Evolutionary conservation across 2,329 filamentous ascomycete species (phyloP).

Genomic region (Teratosphaeriaceae sp.): DNA sequence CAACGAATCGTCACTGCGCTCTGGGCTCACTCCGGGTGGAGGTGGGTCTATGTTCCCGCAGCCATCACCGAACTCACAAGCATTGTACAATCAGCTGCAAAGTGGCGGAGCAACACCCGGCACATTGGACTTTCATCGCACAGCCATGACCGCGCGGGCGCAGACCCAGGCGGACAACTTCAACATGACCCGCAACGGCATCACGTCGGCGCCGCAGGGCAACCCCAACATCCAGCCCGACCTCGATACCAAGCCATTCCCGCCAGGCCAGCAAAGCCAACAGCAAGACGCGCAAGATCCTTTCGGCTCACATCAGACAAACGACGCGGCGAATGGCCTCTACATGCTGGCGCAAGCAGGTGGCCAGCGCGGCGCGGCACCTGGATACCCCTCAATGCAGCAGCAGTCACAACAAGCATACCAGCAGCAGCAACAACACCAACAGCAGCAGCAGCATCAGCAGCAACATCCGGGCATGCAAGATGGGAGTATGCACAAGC

Average conservation of each 20-base stretch:
- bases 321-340: constrained; percentile 89
- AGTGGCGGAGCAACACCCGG: constrained; percentile 80
- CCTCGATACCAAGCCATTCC: constrained; percentile 44
- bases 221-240: constrained; percentile 33
- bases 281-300: constrained; percentile 48
- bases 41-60: constrained; percentile 97
- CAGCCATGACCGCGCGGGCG: constrained; percentile 73
- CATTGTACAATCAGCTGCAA: constrained; percentile 70
- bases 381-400: constrained; percentile 39
- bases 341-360: constrained; percentile 78
- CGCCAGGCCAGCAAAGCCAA: constrained; percentile 43
- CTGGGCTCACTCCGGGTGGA: constrained; percentile 86
- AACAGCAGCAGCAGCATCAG: constrained; percentile 35
- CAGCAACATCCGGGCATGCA: constrained; percentile 34
- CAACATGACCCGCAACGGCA: constrained; percentile 30
- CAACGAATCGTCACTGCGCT: constrained; percentile 90
- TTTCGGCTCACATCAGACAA: constrained; percentile 81
- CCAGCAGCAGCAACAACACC: constrained; percentile 37
- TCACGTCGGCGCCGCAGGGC: constrained; percentile 39
- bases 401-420: constrained; percentile 40
- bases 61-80: constrained; percentile 79
- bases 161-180: constrained; percentile 37
- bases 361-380: constrained; percentile 50
- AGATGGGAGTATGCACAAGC: constrained; percentile 20
- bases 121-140: constrained; percentile 90